Evolutionary conservation across 2,329 filamentous ascomycete species (phyloP).

Genomic region (Exophiala calicioides): DNA sequence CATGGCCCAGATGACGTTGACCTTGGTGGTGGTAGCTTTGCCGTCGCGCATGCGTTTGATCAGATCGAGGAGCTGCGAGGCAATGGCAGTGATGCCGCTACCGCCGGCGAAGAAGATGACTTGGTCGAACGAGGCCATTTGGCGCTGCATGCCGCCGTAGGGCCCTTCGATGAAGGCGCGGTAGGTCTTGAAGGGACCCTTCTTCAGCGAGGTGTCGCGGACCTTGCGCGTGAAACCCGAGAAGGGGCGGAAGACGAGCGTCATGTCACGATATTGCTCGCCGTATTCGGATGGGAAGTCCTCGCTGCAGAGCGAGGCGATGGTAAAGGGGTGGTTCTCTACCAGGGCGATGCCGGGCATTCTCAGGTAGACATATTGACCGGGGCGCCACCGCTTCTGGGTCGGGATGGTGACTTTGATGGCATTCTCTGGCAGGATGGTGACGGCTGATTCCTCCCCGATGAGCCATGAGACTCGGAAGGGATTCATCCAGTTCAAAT

Average conservation of each 20-base stretch:
- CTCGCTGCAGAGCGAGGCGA: constrained; percentile 86
- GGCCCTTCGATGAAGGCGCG: constrained; percentile 90
- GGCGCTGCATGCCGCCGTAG: constrained; percentile 89
- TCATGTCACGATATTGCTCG: constrained; percentile 82
- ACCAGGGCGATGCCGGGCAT: constrained; percentile 91
- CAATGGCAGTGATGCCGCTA: constrained; percentile 89
- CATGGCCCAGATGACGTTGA: constrained; percentile 91
- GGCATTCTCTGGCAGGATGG: constrained; percentile 87
- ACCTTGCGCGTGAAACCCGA: constrained; percentile 86
- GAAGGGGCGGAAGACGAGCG: constrained; percentile 88
- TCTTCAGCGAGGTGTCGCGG: constrained; percentile 76
- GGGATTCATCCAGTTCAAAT: constrained; percentile 85
- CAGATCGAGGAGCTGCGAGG: constrained; percentile 87
- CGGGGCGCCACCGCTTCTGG: constrained; percentile 87
- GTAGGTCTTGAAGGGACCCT: constrained; percentile 89
- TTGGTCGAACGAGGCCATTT: constrained; percentile 88
- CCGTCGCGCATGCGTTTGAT: constrained; percentile 95
- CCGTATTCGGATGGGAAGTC: constrained; percentile 93
- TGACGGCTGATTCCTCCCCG: constrained; percentile 87
- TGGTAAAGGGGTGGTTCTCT: constrained; percentile 94
- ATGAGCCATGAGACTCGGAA: constrained; percentile 78
- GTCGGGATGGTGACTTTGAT: constrained; percentile 94
- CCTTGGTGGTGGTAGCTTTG: constrained; percentile 86
- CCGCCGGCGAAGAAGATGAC: constrained; percentile 91
- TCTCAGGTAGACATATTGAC: constrained; percentile 90